Conservation (phyloP, 441 rosid species). For the Gossypium trilobum region DNA sequence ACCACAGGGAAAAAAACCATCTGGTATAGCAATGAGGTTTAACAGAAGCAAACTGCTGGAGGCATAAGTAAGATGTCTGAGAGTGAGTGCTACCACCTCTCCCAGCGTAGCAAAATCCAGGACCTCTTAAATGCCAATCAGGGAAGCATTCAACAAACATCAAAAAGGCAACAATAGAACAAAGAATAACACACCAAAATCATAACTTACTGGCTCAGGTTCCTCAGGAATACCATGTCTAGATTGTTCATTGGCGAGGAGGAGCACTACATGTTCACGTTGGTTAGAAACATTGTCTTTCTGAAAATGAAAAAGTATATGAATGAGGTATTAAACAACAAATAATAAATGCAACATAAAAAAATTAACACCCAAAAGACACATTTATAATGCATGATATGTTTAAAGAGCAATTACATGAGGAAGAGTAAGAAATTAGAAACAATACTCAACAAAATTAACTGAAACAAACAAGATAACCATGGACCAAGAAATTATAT, state of each 20-base stretch:
- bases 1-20: not conserved
- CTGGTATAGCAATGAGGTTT: not conserved
- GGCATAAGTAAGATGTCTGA: not conserved
- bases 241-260: constrained; percentile 89
- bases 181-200: not conserved
- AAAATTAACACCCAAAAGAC: not conserved
- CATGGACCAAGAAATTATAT: not conserved
- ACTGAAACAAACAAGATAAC: not conserved
- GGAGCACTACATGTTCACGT: constrained; percentile 90
- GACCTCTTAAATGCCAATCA: not conserved
- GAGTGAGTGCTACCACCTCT: not conserved
- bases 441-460: not conserved
- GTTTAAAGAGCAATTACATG: not conserved
- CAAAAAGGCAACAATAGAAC: not conserved
- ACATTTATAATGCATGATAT: not conserved
- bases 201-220: constrained; percentile 61
- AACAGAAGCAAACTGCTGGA: not conserved
- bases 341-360: not conserved
- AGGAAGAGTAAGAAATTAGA: not conserved
- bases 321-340: constrained; percentile 8
- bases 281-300: constrained; percentile 92
- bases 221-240: constrained; percentile 59
- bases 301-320: constrained; percentile 34
- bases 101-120: not conserved
- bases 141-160: not conserved